Evolutionary conservation across 140 eudicot genomes (phyloP), one percentile per base, ranked within the genome.

Genomic region (Bidens hawaiensis): DNA sequence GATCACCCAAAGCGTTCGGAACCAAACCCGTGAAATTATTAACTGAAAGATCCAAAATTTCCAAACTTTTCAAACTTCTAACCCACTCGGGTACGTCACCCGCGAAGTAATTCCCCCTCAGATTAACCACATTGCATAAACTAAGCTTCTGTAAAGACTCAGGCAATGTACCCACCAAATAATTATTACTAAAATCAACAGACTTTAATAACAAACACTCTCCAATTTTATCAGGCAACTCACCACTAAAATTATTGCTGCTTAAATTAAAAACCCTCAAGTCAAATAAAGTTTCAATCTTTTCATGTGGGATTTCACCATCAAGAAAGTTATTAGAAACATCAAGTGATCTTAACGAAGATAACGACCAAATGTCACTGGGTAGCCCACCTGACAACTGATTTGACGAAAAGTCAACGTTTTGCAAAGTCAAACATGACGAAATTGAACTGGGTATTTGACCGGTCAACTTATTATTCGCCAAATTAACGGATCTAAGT

Each of bases 31-130:
- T 65, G 31, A 91, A 78, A 19, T 74, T 83, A 59, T 91, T 91
- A 19, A 60, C 81, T 0, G 98, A 91, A 75, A 91, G 68, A 79
- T 87, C 98, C 74, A 91, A 60, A 6, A 34, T 56, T 68, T 82
- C 80, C 13, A 91, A 75, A 71, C 87, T 82, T 75, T 63, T 83
- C 78, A 87, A 43, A 36, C 73, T 82, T 30, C 91, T 83, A 57
- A 87, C 78, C 96, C 96, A 91, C 46, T 80, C 79, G 11, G 93
- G 96, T 5, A 87, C 4, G 11, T 78, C 82, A 13, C 96, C 96
- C 0, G 68, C 33, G 4, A 91, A 71, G 42, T 64, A 75, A 76
- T 91, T 91, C 14, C 73, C 77, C 54, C 78, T 72, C 6, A 91
- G 36, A 68, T 71, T 70, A 41, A 87, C 58, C 45, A 72, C 79